Base-by-base conservation (phyloP, 2,329 filamentous ascomycete genomes). In the Aurifilum marmelostoma region DNA sequence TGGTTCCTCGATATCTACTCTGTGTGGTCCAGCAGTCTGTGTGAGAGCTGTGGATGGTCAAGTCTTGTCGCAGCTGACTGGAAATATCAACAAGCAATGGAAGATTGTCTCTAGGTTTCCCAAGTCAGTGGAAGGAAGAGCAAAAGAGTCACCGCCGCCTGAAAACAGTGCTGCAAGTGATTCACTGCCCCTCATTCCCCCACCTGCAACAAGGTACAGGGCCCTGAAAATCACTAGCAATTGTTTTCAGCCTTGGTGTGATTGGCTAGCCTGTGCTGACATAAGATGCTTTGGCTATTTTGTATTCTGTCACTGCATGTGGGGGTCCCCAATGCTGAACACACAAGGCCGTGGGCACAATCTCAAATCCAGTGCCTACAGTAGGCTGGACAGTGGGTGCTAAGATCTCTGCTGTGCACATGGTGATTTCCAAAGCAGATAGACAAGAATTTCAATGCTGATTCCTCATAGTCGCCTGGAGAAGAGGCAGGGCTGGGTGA, bases 141-240 rank as follows among this genome's bases (percentile, higher is more conserved):
- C 50, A 34, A 61, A 67, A 66, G 61, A 69, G 56, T 69, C 65
- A 67, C 61, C 47, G 16, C 9, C n/a, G 43, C 16, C 24, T 59
- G 34, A 21, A 18, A 24, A 12, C 43, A 37, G n/a, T 54, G 21
- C 43, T 58, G 50, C 56, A 37, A 43, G 43, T 47, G 62, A 43
- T 18, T 59, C 34, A 61, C 58, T 58, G 41, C 56, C 50, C 66
- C 60, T 67, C 60, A 18, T 5, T n/a, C 27, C 12, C 24, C 27
- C 21, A 24, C 29, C 65, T 59, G 29, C 65, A 68, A 50, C 58
- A 69, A 59, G 43, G 50, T 32, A 12, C 39, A 63, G 67, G 56
- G 67, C 47, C 54, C 34, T 67, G 65, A 43, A 65, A 39, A 54
- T 54, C 47, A 27, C 50, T 14, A 58, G n/a, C 16, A 58, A 70